A percentile compares a stretch with the other conserved stretches of the same genome.
Evolutionary conservation across 1,284 basidiomycete species (phyloP).

Genomic region (Waitea zeae): DNA sequence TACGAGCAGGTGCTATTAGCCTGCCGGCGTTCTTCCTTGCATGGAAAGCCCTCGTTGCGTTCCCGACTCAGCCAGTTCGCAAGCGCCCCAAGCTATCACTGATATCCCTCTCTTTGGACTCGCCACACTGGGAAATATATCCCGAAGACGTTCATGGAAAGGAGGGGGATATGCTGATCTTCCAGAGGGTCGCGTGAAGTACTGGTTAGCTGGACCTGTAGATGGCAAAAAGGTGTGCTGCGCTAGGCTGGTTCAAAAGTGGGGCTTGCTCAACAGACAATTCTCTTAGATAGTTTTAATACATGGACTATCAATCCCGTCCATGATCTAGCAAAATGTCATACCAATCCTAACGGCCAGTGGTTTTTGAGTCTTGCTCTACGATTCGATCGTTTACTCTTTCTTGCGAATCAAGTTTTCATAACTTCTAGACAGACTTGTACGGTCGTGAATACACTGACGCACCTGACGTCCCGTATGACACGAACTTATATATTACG

Average conservation of each 20-base stretch:
- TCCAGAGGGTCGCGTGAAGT: no score
- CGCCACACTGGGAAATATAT: no score
- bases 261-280: conserved; percentile 1
- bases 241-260: background rate
- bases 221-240: conserved; percentile 35
- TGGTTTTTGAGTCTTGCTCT: conserved; percentile 60
- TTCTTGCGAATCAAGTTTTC: background rate
- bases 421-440: conserved; percentile 29
- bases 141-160: no score
- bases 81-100: no score
- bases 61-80: no score
- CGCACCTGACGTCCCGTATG: conserved; percentile 48
- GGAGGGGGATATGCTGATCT: no score
- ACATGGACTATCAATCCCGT: conserved; percentile 60
- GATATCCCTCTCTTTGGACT: no score
- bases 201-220: conserved; percentile 58
- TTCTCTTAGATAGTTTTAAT: conserved; percentile 47
- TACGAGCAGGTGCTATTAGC: no score
- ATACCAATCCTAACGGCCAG: conserved; percentile 38
- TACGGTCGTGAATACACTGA: conserved; percentile 67
- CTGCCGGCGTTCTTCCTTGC: no score
- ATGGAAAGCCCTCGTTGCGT: no score
- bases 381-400: conserved; percentile 30
- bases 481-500: conserved; percentile 42
- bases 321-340: conserved; percentile 58